These are phyloP conservation scores for Cladorrhinum sp. DNA, from an alignment of 2,329 filamentous ascomycete species.

Conservation along the genomic window DNA sequence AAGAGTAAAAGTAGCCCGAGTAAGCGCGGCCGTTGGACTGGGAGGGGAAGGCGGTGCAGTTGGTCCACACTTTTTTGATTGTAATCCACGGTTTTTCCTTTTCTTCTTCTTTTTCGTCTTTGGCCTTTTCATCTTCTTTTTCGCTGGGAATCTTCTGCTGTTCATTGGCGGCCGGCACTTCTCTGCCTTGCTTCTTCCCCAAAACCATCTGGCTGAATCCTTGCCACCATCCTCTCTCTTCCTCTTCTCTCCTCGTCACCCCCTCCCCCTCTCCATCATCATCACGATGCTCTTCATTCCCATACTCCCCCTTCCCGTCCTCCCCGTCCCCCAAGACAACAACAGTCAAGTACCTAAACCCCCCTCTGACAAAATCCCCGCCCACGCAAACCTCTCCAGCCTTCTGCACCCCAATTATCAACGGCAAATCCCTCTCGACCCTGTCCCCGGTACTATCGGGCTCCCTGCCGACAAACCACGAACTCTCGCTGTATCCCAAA, in stretches of 20 bases:
- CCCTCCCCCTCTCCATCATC: background rate
- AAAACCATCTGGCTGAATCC: background rate
- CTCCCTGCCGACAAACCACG: conserved; percentile 33
- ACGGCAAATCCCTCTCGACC: conserved; percentile 32
- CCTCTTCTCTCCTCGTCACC: background rate
- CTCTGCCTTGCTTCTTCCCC: conserved; percentile 24
- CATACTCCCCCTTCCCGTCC: conserved; percentile 11
- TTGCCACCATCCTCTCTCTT: background rate
- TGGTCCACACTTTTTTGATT: conserved; percentile 33
- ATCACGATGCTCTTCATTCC: too few relatives aligned
- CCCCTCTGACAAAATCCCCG: conserved; percentile 35
- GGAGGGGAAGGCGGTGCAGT: conserved; percentile 40
- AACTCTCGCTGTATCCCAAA: conserved; percentile 38
- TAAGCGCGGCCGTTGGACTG: conserved; percentile 50
- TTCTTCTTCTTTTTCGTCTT: background rate
- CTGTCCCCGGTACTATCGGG: conserved; percentile 36
- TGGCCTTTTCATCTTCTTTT: too few relatives aligned
- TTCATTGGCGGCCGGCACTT: too few relatives aligned
- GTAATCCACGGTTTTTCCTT: background rate
- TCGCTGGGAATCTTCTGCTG: too few relatives aligned
- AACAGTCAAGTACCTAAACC: conserved; percentile 40
- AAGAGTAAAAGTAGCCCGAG: conserved; percentile 51
- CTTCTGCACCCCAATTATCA: conserved; percentile 20
- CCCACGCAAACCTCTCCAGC: conserved; percentile 35
- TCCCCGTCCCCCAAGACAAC: conserved; percentile 15